phyloP scores from a whole-genome alignment of 345 rosid species.

The Eucalyptus cloeziana region DNA sequence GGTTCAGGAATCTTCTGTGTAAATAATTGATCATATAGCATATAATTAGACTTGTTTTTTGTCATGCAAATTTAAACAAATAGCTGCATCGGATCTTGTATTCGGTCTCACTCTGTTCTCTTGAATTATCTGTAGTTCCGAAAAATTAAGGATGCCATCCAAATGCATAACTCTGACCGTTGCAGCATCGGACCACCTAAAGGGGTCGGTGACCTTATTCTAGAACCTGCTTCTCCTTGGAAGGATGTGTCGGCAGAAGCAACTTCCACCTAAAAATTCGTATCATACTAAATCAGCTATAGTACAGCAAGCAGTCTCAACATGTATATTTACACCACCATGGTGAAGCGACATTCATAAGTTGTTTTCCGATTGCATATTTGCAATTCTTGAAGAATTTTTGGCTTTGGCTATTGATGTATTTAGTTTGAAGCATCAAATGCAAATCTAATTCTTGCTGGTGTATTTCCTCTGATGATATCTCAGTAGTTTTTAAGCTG shows the following conservation, averaged over 20 bases:
- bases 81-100: background rate
- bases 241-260: background rate
- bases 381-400: background rate
- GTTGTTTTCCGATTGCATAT: background rate
- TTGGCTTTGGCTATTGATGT: background rate
- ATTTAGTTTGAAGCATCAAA: background rate
- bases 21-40: background rate
- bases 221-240: slow-evolving; percentile 31
- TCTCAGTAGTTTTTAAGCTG: background rate
- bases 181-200: slow-evolving; percentile 49
- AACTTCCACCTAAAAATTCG: background rate
- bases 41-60: background rate
- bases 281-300: background rate
- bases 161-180: slow-evolving; percentile 47
- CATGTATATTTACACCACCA: background rate
- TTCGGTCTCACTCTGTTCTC: background rate
- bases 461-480: background rate
- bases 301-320: background rate
- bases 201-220: slow-evolving; percentile 44
- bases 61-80: background rate
- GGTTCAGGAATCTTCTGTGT: background rate
- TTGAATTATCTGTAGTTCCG: slow-evolving; percentile 50
- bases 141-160: slow-evolving; percentile 75
- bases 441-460: background rate
- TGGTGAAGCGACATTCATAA: background rate